Evolutionary conservation across 768 basidiomycete species (phyloP).

Genomic region (Naganishia friedmannii): DNA sequence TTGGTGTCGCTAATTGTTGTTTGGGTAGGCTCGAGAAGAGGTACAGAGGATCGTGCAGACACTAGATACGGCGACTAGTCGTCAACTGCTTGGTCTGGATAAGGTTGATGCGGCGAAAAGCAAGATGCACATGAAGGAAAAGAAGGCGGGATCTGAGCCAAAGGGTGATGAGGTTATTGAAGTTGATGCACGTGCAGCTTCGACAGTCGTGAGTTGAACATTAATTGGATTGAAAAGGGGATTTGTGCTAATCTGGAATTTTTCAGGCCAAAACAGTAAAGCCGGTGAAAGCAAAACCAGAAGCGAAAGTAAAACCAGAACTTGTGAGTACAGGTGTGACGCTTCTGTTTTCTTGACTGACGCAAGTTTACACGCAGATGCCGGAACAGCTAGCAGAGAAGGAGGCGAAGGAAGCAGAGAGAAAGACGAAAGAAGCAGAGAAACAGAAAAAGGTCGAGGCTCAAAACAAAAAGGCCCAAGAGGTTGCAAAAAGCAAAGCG

Average conservation of each 20-base stretch:
- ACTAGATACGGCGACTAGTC: neutral
- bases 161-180: neutral
- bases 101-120: constrained; percentile 7
- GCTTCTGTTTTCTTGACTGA: neutral
- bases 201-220: neutral
- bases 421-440: constrained; percentile 17
- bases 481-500: constrained; percentile 17
- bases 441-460: constrained; percentile 8
- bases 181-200: neutral
- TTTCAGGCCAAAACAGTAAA: constrained; percentile 12
- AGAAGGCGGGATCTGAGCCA: neutral
- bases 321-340: neutral
- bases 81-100: constrained; percentile 5
- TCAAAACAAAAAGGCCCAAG: constrained; percentile 1
- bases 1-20: neutral
- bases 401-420: constrained; percentile 24
- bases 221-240: too few species aligned
- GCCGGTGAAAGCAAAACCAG: constrained; percentile 1
- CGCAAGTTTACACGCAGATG: neutral
- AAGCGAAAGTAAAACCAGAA: constrained; percentile 7
- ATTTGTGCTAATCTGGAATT: neutral
- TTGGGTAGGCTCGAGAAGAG: neutral
- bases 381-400: constrained; percentile 22
- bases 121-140: neutral
- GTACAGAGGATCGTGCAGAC: neutral